Percentiles rank a stretch among this genome's conserved stretches.
These are phyloP conservation scores for Zasmidium cellare DNA, from an alignment of 2,329 filamentous ascomycete species.

Conservation along the genomic window DNA sequence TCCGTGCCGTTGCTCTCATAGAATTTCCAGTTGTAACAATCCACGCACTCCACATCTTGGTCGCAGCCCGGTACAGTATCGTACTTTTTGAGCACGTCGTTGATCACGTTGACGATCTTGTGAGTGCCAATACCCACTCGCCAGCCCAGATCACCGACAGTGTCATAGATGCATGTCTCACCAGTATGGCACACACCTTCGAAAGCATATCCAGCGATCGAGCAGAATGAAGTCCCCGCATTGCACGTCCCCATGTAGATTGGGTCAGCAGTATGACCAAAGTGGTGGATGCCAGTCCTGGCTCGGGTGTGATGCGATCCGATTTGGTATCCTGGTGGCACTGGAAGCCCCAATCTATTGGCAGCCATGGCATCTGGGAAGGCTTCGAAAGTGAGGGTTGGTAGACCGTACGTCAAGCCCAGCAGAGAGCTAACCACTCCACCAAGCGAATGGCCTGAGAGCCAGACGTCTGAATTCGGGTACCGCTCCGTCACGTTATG, in stretches of 20 bases:
- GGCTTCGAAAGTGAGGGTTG: conserved; percentile 89
- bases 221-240: conserved; percentile 82
- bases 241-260: conserved; percentile 94
- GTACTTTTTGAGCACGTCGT: conserved; percentile 82
- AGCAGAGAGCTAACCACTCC: conserved; percentile 86
- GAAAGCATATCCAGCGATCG: conserved; percentile 88
- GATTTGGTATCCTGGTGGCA: conserved; percentile 75
- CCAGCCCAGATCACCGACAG: conserved; percentile 88
- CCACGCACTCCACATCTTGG: conserved; percentile 73
- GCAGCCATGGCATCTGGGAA: conserved; percentile 89
- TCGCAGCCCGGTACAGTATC: conserved; percentile 76
- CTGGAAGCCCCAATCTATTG: conserved; percentile 77
- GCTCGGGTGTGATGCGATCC: conserved; percentile 66
- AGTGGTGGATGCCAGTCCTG: conserved; percentile 80
- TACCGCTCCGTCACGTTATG: conserved; percentile 90
- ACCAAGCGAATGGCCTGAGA: conserved; percentile 89
- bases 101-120: conserved; percentile 84
- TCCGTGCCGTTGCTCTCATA: conserved; percentile 89
- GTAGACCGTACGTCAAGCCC: conserved; percentile 85
- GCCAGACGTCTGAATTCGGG: conserved; percentile 80
- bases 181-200: conserved; percentile 92
- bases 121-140: conserved; percentile 88
- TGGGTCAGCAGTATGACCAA: conserved; percentile 93
- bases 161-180: conserved; percentile 85
- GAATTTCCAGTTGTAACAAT: conserved; percentile 93